A percentile compares a stretch with the other conserved stretches of the same genome.
phyloP scores from a whole-genome alignment of 768 basidiomycete species.

The Imleria badia region DNA sequence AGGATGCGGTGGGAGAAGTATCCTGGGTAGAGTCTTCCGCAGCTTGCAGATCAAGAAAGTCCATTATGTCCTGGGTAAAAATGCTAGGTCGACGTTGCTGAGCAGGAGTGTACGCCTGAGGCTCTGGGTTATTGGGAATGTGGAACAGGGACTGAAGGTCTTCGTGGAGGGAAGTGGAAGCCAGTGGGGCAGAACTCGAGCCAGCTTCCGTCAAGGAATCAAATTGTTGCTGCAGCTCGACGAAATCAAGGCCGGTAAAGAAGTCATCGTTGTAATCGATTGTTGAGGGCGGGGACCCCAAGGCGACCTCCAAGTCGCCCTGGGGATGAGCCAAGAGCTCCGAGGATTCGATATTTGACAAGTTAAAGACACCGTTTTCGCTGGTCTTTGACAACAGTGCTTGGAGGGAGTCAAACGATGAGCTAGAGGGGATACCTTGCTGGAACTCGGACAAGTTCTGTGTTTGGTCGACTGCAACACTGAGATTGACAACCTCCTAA shows the following conservation, averaged over 20 bases:
- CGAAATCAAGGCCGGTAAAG: constrained; percentile 26
- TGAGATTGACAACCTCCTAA: constrained; percentile 14
- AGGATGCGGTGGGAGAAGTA: not conserved
- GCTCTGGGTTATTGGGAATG: constrained; percentile 9
- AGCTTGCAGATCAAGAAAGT: constrained; percentile 40
- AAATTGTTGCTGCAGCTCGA: constrained; percentile 8
- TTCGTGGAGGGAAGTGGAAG: constrained; percentile 7
- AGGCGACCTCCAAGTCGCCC: constrained; percentile 37
- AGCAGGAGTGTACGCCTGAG: constrained; percentile 10
- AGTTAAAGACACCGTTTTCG: constrained; percentile 37
- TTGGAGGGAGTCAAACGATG: constrained; percentile 26
- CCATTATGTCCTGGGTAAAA: constrained; percentile 33
- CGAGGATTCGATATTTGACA: constrained; percentile 33
- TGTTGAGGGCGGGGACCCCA: constrained; percentile 13
- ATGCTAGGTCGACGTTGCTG: constrained; percentile 21
- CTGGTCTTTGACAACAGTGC: constrained; percentile 32
- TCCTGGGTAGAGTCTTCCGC: constrained; percentile 11
- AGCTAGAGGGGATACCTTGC: not conserved
- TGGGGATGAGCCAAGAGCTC: constrained; percentile 34
- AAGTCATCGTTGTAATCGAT: constrained; percentile 13
- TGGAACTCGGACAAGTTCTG: constrained; percentile 5
- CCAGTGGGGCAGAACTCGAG: not conserved
- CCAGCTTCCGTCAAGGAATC: not conserved
- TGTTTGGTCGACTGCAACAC: constrained; percentile 11
- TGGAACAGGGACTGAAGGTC: constrained; percentile 26